These are phyloP conservation scores for Volutella citrinella DNA, from an alignment of 2,329 filamentous ascomycete species.

Conservation along the genomic window DNA sequence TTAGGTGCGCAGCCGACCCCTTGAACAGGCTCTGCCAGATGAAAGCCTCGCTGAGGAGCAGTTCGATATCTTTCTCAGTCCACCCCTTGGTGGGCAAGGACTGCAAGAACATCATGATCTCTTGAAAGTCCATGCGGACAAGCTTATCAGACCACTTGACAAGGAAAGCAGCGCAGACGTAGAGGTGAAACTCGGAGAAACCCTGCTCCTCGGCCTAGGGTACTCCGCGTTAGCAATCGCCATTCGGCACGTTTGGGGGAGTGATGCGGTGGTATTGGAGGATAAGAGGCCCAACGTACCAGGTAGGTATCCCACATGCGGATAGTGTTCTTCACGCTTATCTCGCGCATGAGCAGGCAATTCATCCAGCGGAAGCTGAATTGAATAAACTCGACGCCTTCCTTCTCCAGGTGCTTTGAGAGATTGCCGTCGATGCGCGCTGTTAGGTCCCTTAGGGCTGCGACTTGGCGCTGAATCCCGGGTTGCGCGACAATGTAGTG, in stretches of 20 bases:
- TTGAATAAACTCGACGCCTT: constrained; percentile 97
- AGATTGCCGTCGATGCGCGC: constrained; percentile 81
- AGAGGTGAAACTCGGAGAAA: constrained; percentile 97
- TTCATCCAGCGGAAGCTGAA: constrained; percentile 99
- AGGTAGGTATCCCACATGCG: constrained; percentile 99
- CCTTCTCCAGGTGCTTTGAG: constrained; percentile 83
- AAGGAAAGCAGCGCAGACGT: constrained; percentile 95
- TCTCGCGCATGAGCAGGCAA: constrained; percentile 94
- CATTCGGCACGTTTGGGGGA: too few relatives aligned
- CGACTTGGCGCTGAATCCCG: constrained; percentile 91
- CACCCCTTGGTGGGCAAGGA: constrained; percentile 87
- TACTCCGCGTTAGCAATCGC: too few relatives aligned
- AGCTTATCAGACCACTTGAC: constrained; percentile 98
- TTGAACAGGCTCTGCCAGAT: constrained; percentile 99
- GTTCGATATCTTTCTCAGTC: constrained; percentile 98
- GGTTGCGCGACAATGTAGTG: constrained; percentile 98
- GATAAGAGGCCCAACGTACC: constrained; percentile 50
- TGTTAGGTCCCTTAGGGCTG: constrained; percentile 83
- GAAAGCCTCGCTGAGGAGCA: constrained; percentile 92
- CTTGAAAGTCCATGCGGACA: constrained; percentile 95
- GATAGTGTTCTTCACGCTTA: constrained; percentile 94
- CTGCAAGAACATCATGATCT: constrained; percentile 99
- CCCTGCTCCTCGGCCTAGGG: constrained; percentile 91
- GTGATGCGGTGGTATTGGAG: background rate
- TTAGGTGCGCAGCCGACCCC: constrained; percentile 86